These are phyloP conservation scores for Entomortierella beljakovae DNA, from an alignment of 192 early-diverging fungal genomes.

Conservation along the genomic window DNA sequence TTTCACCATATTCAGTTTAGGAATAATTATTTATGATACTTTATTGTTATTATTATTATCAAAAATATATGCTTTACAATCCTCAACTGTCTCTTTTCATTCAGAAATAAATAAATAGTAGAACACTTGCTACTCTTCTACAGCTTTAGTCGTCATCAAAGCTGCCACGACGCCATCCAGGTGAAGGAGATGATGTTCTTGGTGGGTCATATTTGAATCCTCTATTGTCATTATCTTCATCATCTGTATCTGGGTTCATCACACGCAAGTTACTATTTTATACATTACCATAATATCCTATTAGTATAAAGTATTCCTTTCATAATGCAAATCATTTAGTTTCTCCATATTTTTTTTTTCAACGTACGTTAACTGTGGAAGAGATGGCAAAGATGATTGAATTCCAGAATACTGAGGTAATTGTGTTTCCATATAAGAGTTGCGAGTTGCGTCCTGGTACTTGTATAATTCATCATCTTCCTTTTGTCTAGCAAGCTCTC, in stretches of 20 bases:
- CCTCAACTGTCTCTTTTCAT: too few species aligned
- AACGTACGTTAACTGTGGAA: slow-evolving; percentile 44
- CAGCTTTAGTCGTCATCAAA: slow-evolving; percentile 53
- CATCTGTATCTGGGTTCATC: slow-evolving; percentile 48
- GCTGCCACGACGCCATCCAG: slow-evolving; percentile 52
- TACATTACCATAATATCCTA: not conserved
- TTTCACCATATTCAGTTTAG: too few species aligned
- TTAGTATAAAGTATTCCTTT: not conserved
- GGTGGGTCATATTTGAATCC: slow-evolving; percentile 10
- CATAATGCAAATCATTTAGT: not conserved
- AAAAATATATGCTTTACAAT: too few species aligned
- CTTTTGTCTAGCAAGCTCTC: slow-evolving; percentile 28
- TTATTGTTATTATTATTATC: too few species aligned
- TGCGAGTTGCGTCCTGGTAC: slow-evolving; percentile 28
- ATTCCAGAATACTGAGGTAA: slow-evolving; percentile 45
- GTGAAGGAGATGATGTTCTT: slow-evolving; percentile 31
- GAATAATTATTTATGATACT: too few species aligned
- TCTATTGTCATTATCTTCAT: slow-evolving; percentile 4
- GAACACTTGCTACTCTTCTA: too few species aligned
- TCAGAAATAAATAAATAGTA: too few species aligned
- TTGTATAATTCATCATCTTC: slow-evolving; percentile 39
- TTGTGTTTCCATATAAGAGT: slow-evolving; percentile 37
- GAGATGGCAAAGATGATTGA: slow-evolving; percentile 23
- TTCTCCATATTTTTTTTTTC: not conserved
- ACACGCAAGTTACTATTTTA: slow-evolving; percentile 34